Conservation (phyloP, 2,329 filamentous ascomycete species). For the Grosmannia penicillata region DNA sequence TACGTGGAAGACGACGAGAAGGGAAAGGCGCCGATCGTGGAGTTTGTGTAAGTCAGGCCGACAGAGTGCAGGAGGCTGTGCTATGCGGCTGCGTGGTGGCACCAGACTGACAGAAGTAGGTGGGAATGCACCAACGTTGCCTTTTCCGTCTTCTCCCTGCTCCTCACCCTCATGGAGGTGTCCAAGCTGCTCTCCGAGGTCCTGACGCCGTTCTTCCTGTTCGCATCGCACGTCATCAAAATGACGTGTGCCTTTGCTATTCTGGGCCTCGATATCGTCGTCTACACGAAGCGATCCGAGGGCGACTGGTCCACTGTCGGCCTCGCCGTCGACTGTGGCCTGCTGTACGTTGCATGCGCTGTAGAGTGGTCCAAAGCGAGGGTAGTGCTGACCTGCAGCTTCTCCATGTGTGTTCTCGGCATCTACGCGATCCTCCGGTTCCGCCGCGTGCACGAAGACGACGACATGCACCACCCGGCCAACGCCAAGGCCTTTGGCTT, state of each 20-base stretch:
- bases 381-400: slow-evolving; percentile 14
- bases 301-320: slow-evolving; percentile 32
- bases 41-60: slow-evolving; percentile 32
- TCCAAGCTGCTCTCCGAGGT: slow-evolving; percentile 27
- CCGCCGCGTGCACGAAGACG: slow-evolving; percentile 30
- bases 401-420: slow-evolving; percentile 26
- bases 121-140: slow-evolving; percentile 39
- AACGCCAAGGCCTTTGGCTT: slow-evolving; percentile 35
- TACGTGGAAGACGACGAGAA: slow-evolving; percentile 25
- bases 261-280: slow-evolving; percentile 34
- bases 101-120: slow-evolving; percentile 15
- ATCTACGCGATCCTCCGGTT: slow-evolving; percentile 32
- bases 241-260: slow-evolving; percentile 29
- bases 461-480: slow-evolving; percentile 33
- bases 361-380: neutral
- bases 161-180: slow-evolving; percentile 28
- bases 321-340: slow-evolving; percentile 29
- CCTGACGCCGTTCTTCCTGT: slow-evolving; percentile 38
- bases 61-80: neutral
- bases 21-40: slow-evolving; percentile 26
- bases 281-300: slow-evolving; percentile 30
- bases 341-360: slow-evolving; percentile 33
- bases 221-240: slow-evolving; percentile 36
- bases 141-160: slow-evolving; percentile 30
- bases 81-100: too few species aligned